Conservation (phyloP, 176 grass and related monocot species). For the Carex littledalei region DNA sequence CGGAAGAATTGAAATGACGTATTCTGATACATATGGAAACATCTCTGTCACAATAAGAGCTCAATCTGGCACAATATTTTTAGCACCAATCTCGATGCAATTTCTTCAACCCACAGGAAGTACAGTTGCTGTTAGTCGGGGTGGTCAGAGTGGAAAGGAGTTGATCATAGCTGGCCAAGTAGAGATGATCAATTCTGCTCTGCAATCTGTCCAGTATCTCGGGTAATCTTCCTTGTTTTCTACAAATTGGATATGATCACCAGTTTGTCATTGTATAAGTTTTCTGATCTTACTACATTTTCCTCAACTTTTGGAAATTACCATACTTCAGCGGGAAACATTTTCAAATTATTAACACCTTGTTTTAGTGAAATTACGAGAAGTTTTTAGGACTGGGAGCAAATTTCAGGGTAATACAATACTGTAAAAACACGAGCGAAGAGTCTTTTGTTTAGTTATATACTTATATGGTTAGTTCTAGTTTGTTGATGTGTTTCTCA, state of each 20-base stretch:
- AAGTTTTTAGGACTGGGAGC: not conserved
- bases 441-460: not conserved
- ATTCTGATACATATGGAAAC: slow-evolving; percentile 60
- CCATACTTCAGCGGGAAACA: not conserved
- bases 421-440: not conserved
- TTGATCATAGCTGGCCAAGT: slow-evolving; percentile 46
- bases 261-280: not conserved
- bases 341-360: not conserved
- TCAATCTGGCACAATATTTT: slow-evolving; percentile 45
- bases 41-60: slow-evolving; percentile 67
- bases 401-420: not conserved
- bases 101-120: slow-evolving; percentile 31
- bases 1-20: slow-evolving; percentile 45
- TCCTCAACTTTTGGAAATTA: not conserved
- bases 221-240: slow-evolving; percentile 21
- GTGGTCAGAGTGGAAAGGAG: slow-evolving; percentile 30
- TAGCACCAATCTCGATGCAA: slow-evolving; percentile 62
- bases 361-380: not conserved
- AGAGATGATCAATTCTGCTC: slow-evolving; percentile 46
- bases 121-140: slow-evolving; percentile 37
- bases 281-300: not conserved
- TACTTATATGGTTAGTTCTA: not conserved
- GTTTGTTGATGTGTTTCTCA: not conserved
- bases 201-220: slow-evolving; percentile 58
- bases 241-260: not conserved